Percentiles rank a stretch among this genome's conserved stretches.
phyloP scores from a whole-genome alignment of 805 yeast species.

The Starmerella bombicola region DNA sequence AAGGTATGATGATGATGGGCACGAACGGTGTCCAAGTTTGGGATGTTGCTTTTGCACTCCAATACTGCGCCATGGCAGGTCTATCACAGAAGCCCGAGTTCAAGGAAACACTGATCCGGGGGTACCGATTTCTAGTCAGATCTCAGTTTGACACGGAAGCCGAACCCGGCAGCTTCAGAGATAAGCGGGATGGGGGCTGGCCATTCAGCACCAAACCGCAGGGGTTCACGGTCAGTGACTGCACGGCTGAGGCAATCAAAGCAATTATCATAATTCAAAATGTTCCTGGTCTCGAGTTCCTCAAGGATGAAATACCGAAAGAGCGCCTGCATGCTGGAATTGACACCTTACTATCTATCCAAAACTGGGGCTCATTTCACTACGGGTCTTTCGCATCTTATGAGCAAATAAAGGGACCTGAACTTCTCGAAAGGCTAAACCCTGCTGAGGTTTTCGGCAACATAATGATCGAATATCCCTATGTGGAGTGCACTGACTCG shows the following conservation, averaged over 20 bases:
- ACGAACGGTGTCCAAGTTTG: conserved; percentile 96
- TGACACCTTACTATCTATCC: conserved; percentile 63
- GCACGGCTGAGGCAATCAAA: conserved; percentile 91
- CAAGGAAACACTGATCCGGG: conserved; percentile 47
- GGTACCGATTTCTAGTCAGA: conserved; percentile 58
- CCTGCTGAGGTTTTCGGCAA: conserved; percentile 98
- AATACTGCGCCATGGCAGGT: conserved; percentile 68
- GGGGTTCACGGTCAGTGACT: conserved; percentile 93
- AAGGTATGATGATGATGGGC: conserved; percentile 89
- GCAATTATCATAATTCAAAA: conserved; percentile 85
- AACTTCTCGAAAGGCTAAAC: conserved; percentile 60
- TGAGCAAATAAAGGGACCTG: conserved; percentile 73
- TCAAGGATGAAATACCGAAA: conserved; percentile 42
- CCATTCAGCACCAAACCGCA: conserved; percentile 92
- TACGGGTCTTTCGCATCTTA: conserved; percentile 89
- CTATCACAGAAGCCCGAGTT: conserved; percentile 57
- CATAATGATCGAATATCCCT: conserved; percentile 97
- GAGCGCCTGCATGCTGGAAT: conserved; percentile 52
- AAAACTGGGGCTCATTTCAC: conserved; percentile 66
- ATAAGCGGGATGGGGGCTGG: conserved; percentile 80
- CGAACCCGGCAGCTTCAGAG: conserved; percentile 66
- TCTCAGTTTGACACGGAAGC: conserved; percentile 81
- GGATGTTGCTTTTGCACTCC: conserved; percentile 89
- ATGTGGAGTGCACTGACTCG: conserved; percentile 96
- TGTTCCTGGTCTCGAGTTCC: conserved; percentile 39